Percentiles rank a stretch among this genome's conserved stretches.
These are phyloP conservation scores for Metschnikowia shivogae DNA, from an alignment of 805 yeast genomes.

Conservation along the genomic window DNA sequence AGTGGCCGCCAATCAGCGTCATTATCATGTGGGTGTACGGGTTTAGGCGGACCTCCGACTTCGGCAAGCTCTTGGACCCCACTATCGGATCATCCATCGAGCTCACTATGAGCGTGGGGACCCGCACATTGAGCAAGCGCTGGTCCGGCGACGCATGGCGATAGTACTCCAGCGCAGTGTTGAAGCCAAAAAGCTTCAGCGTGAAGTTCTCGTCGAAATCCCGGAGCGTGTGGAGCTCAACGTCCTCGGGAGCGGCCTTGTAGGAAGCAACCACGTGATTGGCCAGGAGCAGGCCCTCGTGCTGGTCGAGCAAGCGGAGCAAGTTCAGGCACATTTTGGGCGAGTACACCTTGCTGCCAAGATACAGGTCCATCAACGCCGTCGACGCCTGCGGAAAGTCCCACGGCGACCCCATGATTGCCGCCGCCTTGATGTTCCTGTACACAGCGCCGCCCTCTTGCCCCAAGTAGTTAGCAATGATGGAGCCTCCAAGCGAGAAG, in stretches of 20 bases:
- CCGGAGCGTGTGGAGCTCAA: slow-evolving; percentile 34
- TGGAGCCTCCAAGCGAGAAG: slow-evolving; percentile 68
- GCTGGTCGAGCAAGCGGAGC: slow-evolving; percentile 28
- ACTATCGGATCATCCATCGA: slow-evolving; percentile 68
- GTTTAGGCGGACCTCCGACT: slow-evolving; percentile 44
- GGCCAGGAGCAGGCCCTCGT: slow-evolving; percentile 26
- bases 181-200: slow-evolving; percentile 58
- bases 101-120: slow-evolving; percentile 59
- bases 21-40: slow-evolving; percentile 56
- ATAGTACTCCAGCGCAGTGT: slow-evolving; percentile 59
- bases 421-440: slow-evolving; percentile 52
- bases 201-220: slow-evolving; percentile 66
- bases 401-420: slow-evolving; percentile 68
- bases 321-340: slow-evolving; percentile 41
- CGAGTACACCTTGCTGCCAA: slow-evolving; percentile 39
- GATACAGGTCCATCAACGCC: slow-evolving; percentile 34
- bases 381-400: slow-evolving; percentile 55
- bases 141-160: slow-evolving; percentile 60
- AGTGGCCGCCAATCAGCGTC: slow-evolving; percentile 70
- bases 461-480: slow-evolving; percentile 64
- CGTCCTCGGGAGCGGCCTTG: slow-evolving; percentile 27
- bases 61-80: slow-evolving; percentile 50
- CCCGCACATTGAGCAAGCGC: slow-evolving; percentile 50
- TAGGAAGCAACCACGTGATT: slow-evolving; percentile 25
- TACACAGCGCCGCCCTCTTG: slow-evolving; percentile 51